These are phyloP conservation scores for Candida caryicola DNA, from an alignment of 805 yeast genomes.

Conservation along the genomic window DNA sequence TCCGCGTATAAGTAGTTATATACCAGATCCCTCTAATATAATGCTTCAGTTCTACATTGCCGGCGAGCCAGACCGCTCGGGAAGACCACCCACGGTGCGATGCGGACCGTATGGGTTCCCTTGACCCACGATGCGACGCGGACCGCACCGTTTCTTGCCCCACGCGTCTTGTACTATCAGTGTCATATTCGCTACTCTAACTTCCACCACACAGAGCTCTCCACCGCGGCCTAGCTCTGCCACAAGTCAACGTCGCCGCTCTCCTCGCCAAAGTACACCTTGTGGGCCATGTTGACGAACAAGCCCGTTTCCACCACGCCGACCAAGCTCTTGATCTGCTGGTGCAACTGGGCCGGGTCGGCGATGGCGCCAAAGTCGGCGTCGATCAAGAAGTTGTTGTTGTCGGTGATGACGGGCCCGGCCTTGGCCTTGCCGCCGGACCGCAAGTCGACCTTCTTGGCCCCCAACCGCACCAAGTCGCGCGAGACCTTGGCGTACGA, in stretches of 20 bases:
- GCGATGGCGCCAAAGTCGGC: constrained; percentile 83
- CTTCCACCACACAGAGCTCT: not conserved
- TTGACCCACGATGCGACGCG: no score
- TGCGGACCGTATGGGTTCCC: no score
- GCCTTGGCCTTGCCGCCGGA: constrained; percentile 92
- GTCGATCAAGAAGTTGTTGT: constrained; percentile 89
- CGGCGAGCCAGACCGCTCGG: no score
- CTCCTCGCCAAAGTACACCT: constrained; percentile 86
- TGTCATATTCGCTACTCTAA: no score
- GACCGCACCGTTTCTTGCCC: no score
- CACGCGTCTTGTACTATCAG: no score
- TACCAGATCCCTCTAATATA: not conserved
- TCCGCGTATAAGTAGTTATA: not conserved
- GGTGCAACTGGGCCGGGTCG: constrained; percentile 52
- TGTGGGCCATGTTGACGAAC: constrained; percentile 69
- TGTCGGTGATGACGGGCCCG: constrained; percentile 95
- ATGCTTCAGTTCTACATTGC: not conserved
- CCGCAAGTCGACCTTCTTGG: constrained; percentile 62
- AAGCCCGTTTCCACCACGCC: constrained; percentile 98
- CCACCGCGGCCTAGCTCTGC: constrained; percentile 3
- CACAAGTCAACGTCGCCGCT: constrained; percentile 51
- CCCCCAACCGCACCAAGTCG: constrained; percentile 64
- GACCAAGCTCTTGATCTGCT: constrained; percentile 65
- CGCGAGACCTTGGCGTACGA: constrained; percentile 73
- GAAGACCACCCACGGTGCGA: no score